Conservation (phyloP, 495 filamentous ascomycete species). For the Geoglossum glabrum region DNA sequence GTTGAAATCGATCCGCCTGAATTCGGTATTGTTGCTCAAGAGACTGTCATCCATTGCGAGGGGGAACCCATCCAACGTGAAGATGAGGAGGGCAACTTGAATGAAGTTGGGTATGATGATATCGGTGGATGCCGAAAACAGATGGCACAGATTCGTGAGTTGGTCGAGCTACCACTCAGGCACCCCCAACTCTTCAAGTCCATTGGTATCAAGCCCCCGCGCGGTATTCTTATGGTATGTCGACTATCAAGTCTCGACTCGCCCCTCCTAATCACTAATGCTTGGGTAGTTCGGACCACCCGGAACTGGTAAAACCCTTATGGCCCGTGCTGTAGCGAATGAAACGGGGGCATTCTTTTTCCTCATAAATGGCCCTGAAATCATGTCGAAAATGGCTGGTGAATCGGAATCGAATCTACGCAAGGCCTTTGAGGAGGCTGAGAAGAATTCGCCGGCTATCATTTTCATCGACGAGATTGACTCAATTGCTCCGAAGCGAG, state of each 20-base stretch:
- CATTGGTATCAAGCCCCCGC: conserved; percentile 98
- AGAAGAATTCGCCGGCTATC: conserved; percentile 98
- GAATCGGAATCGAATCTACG: conserved; percentile 94
- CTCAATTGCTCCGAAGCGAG: conserved; percentile 96
- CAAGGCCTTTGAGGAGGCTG: conserved; percentile 95
- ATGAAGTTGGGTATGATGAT: conserved; percentile 97
- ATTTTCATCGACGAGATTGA: conserved; percentile 99
- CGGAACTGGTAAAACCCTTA: conserved; percentile 97
- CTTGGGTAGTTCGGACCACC: conserved; percentile 53
- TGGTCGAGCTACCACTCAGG: conserved; percentile 89
- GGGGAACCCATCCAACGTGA: conserved; percentile 97
- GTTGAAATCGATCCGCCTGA: conserved; percentile 96
- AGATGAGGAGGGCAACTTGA: conserved; percentile 96
- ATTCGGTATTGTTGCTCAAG: conserved; percentile 94
- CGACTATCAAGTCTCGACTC: neutral
- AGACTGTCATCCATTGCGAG: conserved; percentile 97
- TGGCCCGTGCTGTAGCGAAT: conserved; percentile 97
- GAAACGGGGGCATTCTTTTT: conserved; percentile 99
- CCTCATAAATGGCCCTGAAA: conserved; percentile 95
- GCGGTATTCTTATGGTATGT: conserved; percentile 67
- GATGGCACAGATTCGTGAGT: conserved; percentile 97
- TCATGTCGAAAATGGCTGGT: conserved; percentile 99
- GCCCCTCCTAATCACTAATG: neutral
- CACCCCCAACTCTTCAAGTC: conserved; percentile 99
- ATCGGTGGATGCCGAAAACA: conserved; percentile 99